A percentile compares a stretch with the other conserved stretches of the same genome.
phyloP scores from a whole-genome alignment of 164 flowering plant genomes.

The Cinnamomum chago region DNA sequence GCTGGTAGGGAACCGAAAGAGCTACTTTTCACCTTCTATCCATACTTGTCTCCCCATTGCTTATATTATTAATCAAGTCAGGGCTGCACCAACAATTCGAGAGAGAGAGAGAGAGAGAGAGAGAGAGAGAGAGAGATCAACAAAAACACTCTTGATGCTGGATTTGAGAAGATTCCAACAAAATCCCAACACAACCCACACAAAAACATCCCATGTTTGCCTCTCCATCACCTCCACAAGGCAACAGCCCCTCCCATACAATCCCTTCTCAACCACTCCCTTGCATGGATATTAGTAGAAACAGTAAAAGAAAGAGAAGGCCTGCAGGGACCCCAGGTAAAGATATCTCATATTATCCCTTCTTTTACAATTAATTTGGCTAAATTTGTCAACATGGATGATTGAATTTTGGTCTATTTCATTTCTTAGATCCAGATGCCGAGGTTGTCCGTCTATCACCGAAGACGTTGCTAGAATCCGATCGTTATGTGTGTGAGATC shows the following conservation, averaged over 20 bases:
- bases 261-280: constrained; percentile 33
- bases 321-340: constrained; percentile 81
- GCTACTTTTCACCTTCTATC: constrained; percentile 22
- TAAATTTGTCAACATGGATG: neutral
- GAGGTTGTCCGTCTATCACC: constrained; percentile 92
- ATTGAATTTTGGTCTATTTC: too few species aligned
- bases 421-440: constrained; percentile 80
- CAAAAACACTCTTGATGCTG: too few species aligned
- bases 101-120: too few species aligned
- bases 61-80: neutral
- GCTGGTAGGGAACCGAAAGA: constrained; percentile 36
- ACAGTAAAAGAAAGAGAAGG: constrained; percentile 55
- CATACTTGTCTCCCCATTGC: constrained; percentile 11
- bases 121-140: too few species aligned
- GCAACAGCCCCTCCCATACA: constrained; percentile 25
- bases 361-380: neutral
- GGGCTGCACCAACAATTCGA: neutral
- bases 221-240: constrained; percentile 9
- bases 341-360: neutral
- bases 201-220: constrained; percentile 29
- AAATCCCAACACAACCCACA: neutral
- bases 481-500: constrained; percentile 92
- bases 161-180: too few species aligned
- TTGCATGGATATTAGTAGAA: constrained; percentile 41
- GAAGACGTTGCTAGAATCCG: constrained; percentile 82